These are phyloP conservation scores for Meyerozyma elateridarum DNA, from an alignment of 1,139 yeast species.

Conservation along the genomic window DNA sequence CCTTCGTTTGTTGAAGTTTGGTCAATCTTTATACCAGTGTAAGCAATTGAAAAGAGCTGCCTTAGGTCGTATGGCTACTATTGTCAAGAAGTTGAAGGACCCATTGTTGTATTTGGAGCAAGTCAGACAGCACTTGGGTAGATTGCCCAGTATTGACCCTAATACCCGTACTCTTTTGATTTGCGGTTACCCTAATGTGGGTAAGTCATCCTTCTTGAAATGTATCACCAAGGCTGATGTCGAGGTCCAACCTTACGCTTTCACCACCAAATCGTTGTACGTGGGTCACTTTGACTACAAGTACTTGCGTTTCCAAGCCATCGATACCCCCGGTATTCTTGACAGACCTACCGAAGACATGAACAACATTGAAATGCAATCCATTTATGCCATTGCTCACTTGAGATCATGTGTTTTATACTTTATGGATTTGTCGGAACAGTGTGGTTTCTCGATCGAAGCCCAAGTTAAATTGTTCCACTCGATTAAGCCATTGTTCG, in stretches of 20 bases:
- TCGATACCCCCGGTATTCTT: conserved; percentile 97
- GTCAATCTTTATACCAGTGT: conserved; percentile 97
- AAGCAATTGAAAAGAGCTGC: conserved; percentile 98
- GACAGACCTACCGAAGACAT: conserved; percentile 99
- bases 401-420: conserved; percentile 92
- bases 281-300: conserved; percentile 98
- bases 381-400: conserved; percentile 97
- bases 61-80: conserved; percentile 98
- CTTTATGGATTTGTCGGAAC: conserved; percentile 98
- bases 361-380: conserved; percentile 99
- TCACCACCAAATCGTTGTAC: conserved; percentile 90
- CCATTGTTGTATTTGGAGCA: conserved; percentile 91
- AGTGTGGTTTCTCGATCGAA: conserved; percentile 96
- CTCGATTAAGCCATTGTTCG: conserved; percentile 93
- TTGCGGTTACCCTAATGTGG: conserved; percentile 99
- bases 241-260: conserved; percentile 98
- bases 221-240: conserved; percentile 97
- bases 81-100: conserved; percentile 89
- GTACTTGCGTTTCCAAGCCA: conserved; percentile 95
- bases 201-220: conserved; percentile 91
- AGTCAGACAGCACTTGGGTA: conserved; percentile 98
- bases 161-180: conserved; percentile 94
- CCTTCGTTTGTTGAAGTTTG: conserved; percentile 86
- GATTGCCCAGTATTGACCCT: conserved; percentile 97
- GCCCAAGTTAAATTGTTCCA: conserved; percentile 96